A percentile compares a stretch with the other conserved stretches of the same genome.
These are phyloP conservation scores for Monascus ruber DNA, from an alignment of 2,329 filamentous ascomycete genomes.

Conservation along the genomic window DNA sequence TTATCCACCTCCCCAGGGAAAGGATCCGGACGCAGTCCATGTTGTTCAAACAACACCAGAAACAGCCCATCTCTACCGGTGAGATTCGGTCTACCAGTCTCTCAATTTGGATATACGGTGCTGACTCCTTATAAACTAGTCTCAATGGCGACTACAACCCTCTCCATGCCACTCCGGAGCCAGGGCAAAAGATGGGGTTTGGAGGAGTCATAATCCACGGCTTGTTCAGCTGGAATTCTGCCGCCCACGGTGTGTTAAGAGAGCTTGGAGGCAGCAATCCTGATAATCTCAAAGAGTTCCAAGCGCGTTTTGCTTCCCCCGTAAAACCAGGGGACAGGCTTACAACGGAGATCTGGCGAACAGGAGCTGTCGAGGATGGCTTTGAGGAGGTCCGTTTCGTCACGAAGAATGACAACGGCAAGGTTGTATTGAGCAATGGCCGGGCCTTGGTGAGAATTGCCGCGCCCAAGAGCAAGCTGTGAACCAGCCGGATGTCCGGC, in stretches of 20 bases:
- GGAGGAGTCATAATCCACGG: constrained; percentile 83
- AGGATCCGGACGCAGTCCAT: constrained; percentile 58
- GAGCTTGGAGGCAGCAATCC: constrained; percentile 65
- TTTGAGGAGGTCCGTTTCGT: constrained; percentile 79
- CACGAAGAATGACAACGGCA: constrained; percentile 65
- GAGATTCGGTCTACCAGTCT: constrained; percentile 9
- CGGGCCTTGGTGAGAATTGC: constrained; percentile 62
- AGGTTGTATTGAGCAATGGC: constrained; percentile 80
- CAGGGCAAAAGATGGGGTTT: constrained; percentile 81
- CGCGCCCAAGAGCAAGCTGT: constrained; percentile 53
- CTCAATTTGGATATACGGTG: neutral
- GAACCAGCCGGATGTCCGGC: constrained; percentile 9
- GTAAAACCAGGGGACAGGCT: constrained; percentile 76
- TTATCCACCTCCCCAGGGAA: constrained; percentile 64
- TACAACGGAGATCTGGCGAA: constrained; percentile 69
- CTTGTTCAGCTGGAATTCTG: constrained; percentile 74
- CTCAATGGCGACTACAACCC: constrained; percentile 94
- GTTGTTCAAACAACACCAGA: constrained; percentile 59
- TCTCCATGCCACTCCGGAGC: constrained; percentile 75
- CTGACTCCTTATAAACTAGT: constrained; percentile 31
- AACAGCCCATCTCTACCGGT: constrained; percentile 64
- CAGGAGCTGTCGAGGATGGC: constrained; percentile 47
- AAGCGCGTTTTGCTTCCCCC: constrained; percentile 75
- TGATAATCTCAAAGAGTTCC: constrained; percentile 74
- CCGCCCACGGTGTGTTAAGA: constrained; percentile 61